phyloP scores from a whole-genome alignment of 2,329 filamentous ascomycete genomes.

The Decorospora gaudefroyi region DNA sequence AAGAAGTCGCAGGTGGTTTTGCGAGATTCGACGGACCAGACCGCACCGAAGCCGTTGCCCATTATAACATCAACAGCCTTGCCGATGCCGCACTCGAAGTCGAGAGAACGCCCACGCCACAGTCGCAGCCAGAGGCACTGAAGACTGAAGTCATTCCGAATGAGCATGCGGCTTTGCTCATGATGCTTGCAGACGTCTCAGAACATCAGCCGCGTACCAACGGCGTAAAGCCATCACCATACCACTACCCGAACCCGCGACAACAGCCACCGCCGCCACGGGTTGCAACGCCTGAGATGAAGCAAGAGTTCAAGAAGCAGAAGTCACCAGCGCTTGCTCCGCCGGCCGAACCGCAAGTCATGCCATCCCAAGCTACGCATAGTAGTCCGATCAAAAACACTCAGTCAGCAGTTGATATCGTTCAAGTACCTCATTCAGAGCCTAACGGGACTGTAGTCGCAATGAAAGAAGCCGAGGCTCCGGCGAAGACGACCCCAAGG shows the following conservation, averaged over 20 bases:
- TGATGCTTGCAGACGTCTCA: slow-evolving; percentile 46
- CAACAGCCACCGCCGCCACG: slow-evolving; percentile 10
- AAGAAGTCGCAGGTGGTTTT: slow-evolving; percentile 42
- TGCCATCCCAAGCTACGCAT: slow-evolving; percentile 26
- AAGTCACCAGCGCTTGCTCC: slow-evolving; percentile 25
- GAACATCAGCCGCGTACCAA: slow-evolving; percentile 26
- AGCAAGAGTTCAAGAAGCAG: slow-evolving; percentile 20
- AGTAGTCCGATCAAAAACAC: slow-evolving; percentile 21
- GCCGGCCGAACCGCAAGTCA: slow-evolving; percentile 16
- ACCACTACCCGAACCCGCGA: slow-evolving; percentile 10
- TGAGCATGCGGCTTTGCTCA: slow-evolving; percentile 49
- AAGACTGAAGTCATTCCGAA: slow-evolving; percentile 44
- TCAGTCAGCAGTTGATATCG: slow-evolving; percentile 10
- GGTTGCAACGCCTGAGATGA: slow-evolving; percentile 19
- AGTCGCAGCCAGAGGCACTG: slow-evolving; percentile 19
- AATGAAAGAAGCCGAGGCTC: slow-evolving; percentile 17
- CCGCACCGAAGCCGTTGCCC: slow-evolving; percentile 49
- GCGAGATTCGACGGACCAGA: slow-evolving; percentile 50
- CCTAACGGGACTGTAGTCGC: slow-evolving; percentile 12
- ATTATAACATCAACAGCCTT: slow-evolving; percentile 45
- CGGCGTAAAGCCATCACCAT: slow-evolving; percentile 3
- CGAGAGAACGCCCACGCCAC: slow-evolving; percentile 38
- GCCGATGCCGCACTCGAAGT: slow-evolving; percentile 43
- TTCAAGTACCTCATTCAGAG: slow-evolving; percentile 13
- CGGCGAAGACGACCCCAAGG: slow-evolving; percentile 32